Base-by-base conservation (phyloP, 495 filamentous ascomycete genomes). In the Podospora fimiseda region DNA sequence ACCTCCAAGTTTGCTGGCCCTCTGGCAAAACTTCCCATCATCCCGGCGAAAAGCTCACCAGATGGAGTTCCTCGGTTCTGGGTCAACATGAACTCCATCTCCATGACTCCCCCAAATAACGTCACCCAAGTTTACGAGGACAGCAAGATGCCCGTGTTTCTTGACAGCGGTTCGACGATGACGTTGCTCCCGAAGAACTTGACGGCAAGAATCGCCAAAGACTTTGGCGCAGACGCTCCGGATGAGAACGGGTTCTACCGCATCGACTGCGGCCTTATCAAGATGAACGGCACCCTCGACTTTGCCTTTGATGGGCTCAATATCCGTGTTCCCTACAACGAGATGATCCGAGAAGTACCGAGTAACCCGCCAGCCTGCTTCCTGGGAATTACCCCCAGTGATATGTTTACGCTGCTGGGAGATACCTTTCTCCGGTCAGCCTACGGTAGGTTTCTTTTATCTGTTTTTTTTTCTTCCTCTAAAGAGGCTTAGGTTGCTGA, bases 341-440 rank as follows among this genome's bases (percentile, higher is more conserved):
- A 77, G 53, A 68, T 75, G 16, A 72, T 78, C 22, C 72, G 81
- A 43, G 67, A 75, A 44, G 66, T 75, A 2, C 71, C 71, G 7
- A 70, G 73, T 14, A 66, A 66, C 1, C 73, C 78, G 13, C 66
- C 70, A 11, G 71, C 80, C 4, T 93, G 88, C 59, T 77, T 83
- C 48, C 80, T 92, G 48, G 90, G 90, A n/a, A 87, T 96, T 61
- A 76, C 76, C 45, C 80, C 86, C 2, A 83, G 85, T 20, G 78
- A 78, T 5, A 64, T 74, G 15, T 81, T 80, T 45, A 68, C 77
- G 38, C 76, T 96, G 9, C 71, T 98, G 30, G 93, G 93, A 6
- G 93, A 98, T 66, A 96, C 93, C 0, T 96, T 97, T 74, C 72
- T 98, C 15, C 81, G 93, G 56, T 89, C 84, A 37, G 90, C 90